Conservation (phyloP, 345 rosid species). For the Geranium rotundifolium region DNA sequence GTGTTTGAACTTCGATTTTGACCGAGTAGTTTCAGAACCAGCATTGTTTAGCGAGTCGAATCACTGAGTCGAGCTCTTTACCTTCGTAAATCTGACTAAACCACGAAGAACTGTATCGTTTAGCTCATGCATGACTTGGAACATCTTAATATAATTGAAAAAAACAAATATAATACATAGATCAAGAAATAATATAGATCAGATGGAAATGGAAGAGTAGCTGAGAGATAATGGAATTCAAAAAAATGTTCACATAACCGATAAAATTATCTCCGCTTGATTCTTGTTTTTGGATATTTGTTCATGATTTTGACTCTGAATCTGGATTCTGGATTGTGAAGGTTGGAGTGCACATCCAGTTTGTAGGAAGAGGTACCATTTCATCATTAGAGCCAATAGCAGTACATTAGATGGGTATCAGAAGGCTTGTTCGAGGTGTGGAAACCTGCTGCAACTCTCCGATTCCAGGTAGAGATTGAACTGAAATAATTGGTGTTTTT, state of each 20-base stretch:
- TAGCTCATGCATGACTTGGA: too few relatives aligned
- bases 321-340: conserved; percentile 6
- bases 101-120: background rate
- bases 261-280: too few relatives aligned
- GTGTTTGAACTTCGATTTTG: background rate
- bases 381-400: conserved; percentile 38
- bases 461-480: conserved; percentile 24
- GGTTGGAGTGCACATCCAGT: conserved; percentile 85
- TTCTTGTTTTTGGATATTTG: too few relatives aligned
- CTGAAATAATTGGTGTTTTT: background rate
- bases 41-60: background rate
- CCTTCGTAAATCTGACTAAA: background rate
- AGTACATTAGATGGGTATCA: conserved; percentile 7
- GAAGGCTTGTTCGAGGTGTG: conserved; percentile 34
- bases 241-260: too few relatives aligned
- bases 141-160: too few relatives aligned
- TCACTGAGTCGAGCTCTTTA: background rate
- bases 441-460: conserved; percentile 25
- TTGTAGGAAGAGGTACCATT: conserved; percentile 61
- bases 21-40: background rate
- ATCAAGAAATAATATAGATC: too few relatives aligned
- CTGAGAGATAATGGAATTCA: too few relatives aligned
- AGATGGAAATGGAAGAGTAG: too few relatives aligned
- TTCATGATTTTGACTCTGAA: background rate
- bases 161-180: too few relatives aligned